Conservation (phyloP, 305 asterid species). For the Fraxinus velutina region DNA sequence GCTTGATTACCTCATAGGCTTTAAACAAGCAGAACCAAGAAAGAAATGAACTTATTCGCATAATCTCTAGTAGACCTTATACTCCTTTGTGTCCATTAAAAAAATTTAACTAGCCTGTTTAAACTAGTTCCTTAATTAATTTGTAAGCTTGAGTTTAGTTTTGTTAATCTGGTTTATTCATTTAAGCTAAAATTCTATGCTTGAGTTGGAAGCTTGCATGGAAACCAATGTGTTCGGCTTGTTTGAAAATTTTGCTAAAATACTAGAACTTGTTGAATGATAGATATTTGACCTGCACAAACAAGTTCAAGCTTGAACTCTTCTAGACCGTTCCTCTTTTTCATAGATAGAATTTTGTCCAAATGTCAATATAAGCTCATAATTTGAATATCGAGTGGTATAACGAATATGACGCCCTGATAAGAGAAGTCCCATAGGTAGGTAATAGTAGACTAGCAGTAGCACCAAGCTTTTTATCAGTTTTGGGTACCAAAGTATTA, state of each 20-base stretch:
- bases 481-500: not conserved
- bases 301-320: conserved; percentile 10
- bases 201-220: not conserved
- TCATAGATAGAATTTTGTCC: not conserved
- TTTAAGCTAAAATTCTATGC: not conserved
- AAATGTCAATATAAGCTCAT: not conserved
- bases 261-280: not conserved
- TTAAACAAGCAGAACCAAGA: not conserved
- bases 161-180: not conserved
- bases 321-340: not conserved
- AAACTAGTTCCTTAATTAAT: not conserved
- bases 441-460: not conserved
- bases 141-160: not conserved
- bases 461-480: not conserved
- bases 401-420: not conserved
- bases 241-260: not conserved
- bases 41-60: not conserved
- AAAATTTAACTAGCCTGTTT: not conserved
- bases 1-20: not conserved
- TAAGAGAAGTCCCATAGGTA: not conserved
- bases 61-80: not conserved
- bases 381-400: not conserved
- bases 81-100: not conserved
- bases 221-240: not conserved
- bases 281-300: not conserved